Percentiles rank a stretch among this genome's conserved stretches.
These are phyloP conservation scores for Brassica hybrid DNA, from an alignment of 441 rosid genomes.

Conservation along the genomic window DNA sequence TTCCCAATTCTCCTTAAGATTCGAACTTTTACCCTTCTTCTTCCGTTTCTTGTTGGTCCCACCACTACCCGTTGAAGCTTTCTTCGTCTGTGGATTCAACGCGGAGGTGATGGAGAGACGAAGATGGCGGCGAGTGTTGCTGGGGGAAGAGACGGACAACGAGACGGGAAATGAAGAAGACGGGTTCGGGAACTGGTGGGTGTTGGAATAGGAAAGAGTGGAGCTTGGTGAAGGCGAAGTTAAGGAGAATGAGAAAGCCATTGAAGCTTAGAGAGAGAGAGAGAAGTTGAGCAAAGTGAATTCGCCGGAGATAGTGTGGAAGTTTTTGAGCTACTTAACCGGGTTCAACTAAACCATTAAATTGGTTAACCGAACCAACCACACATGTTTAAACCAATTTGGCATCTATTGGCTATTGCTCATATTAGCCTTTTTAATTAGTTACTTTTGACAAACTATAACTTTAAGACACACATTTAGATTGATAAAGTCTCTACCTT, in stretches of 20 bases:
- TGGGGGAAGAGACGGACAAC: constrained; percentile 33
- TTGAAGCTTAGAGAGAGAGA: constrained; percentile 27
- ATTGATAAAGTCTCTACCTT: too few species aligned
- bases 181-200: constrained; percentile 32
- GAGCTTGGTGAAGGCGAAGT: constrained; percentile 40
- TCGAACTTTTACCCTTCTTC: constrained; percentile 43
- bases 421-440: too few species aligned
- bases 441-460: too few species aligned
- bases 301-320: constrained; percentile 21
- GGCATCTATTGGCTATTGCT: too few species aligned
- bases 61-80: constrained; percentile 28
- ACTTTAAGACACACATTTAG: too few species aligned
- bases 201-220: constrained; percentile 42
- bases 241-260: constrained; percentile 46
- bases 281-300: background rate
- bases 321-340: background rate
- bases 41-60: constrained; percentile 55
- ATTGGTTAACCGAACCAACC: background rate
- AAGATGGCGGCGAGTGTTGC: constrained; percentile 30
- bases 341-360: background rate
- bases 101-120: constrained; percentile 46
- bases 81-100: constrained; percentile 61
- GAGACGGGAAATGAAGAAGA: constrained; percentile 45
- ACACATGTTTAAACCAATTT: background rate
- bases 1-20: constrained; percentile 40